Evolutionary conservation across 2,329 filamentous ascomycete species (phyloP).

Genomic region (Aspergillus intermedius): DNA sequence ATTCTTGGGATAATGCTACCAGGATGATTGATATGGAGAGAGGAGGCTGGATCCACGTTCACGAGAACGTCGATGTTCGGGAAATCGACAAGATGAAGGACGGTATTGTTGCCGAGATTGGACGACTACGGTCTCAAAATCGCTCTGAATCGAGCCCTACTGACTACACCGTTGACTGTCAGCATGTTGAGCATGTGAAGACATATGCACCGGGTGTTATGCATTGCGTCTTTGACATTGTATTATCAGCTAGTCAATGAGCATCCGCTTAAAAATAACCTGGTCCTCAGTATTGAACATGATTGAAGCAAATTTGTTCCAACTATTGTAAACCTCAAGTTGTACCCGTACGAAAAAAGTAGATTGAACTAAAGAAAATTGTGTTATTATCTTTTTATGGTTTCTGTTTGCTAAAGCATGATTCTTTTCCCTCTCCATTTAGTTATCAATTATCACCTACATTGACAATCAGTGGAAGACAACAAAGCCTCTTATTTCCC

Average conservation of each 20-base stretch:
- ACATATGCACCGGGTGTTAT: constrained; percentile 56
- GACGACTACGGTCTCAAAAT: constrained; percentile 17
- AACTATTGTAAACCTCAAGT: no score
- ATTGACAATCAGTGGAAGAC: no score
- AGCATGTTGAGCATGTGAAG: constrained; percentile 49
- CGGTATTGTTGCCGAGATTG: constrained; percentile 37
- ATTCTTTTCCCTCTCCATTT: no score
- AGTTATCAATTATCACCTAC: no score
- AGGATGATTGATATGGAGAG: constrained; percentile 37
- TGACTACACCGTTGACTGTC: constrained; percentile 23
- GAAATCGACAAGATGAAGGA: constrained; percentile 35
- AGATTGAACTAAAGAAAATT: no score
- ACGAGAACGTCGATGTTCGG: constrained; percentile 51
- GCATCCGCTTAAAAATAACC: no score
- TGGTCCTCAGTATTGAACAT: no score
- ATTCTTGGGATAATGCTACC: constrained; percentile 46
- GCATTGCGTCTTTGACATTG: constrained; percentile 57
- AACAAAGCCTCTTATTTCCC: no score
- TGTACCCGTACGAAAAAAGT: no score
- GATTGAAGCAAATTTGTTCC: no score
- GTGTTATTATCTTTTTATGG: no score
- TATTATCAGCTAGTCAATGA: constrained; percentile 8
- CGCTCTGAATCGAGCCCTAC: constrained; percentile 2
- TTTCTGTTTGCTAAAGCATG: no score
- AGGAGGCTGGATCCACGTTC: constrained; percentile 55